Evolutionary conservation across 768 basidiomycete species (phyloP).

Genomic region (Collybiopsis confluens): DNA sequence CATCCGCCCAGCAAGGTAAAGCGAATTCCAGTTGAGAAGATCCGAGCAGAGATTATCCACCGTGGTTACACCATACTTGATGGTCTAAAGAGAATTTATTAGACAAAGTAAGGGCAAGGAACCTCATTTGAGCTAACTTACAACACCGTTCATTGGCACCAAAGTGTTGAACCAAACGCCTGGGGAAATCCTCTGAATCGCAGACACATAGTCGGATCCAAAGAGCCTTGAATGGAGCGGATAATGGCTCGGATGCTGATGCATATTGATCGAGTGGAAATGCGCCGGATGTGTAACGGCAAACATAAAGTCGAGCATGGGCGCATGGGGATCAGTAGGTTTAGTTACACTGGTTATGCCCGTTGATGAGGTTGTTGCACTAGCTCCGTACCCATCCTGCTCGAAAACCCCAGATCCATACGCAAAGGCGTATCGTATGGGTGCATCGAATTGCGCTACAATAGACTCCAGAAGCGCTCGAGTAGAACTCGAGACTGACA

Average conservation of each 20-base stretch:
- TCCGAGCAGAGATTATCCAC: slow-evolving; percentile 87
- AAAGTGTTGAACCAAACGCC: slow-evolving; percentile 97
- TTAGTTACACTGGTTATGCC: slow-evolving; percentile 20
- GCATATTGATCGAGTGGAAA: slow-evolving; percentile 95
- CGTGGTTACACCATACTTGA: slow-evolving; percentile 97
- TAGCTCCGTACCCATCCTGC: slow-evolving; percentile 68
- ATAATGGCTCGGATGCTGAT: slow-evolving; percentile 88
- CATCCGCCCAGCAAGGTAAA: slow-evolving; percentile 94
- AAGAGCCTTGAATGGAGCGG: slow-evolving; percentile 81
- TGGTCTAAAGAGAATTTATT: slow-evolving; percentile 45
- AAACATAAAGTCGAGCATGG: slow-evolving; percentile 96
- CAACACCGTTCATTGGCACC: slow-evolving; percentile 78
- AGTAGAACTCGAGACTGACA: slow-evolving; percentile 75
- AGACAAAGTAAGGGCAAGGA: slow-evolving; percentile 6
- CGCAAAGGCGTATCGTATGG: slow-evolving; percentile 95
- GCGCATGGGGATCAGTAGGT: slow-evolving; percentile 32
- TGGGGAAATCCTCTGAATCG: slow-evolving; percentile 69
- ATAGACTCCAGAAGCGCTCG: slow-evolving; percentile 78
- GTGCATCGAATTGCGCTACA: slow-evolving; percentile 78
- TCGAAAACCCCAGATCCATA: slow-evolving; percentile 96
- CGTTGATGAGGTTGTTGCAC: slow-evolving; percentile 1
- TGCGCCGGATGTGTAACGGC: slow-evolving; percentile 90
- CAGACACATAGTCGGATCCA: slow-evolving; percentile 79
- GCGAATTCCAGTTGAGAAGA: slow-evolving; percentile 85
- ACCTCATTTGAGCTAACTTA: too few relatives aligned